phyloP scores from a whole-genome alignment of 768 basidiomycete genomes.

The Xerocomellus chrysenteron region DNA sequence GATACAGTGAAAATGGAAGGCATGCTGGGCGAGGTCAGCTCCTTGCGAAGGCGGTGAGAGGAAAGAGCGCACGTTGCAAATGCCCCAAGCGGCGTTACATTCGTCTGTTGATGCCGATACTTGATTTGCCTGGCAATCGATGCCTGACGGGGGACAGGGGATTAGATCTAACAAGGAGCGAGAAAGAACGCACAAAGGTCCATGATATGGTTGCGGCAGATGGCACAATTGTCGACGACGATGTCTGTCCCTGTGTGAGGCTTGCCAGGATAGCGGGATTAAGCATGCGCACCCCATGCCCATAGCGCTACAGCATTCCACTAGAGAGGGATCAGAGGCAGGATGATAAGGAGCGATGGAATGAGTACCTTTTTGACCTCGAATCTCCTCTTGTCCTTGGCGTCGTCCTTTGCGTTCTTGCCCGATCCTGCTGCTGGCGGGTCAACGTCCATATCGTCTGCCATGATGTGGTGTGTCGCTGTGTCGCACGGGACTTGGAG shows the following conservation, averaged over 20 bases:
- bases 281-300: constrained; percentile 82
- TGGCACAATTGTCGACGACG: constrained; percentile 98
- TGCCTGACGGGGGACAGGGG: constrained; percentile 55
- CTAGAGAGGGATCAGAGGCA: constrained; percentile 39
- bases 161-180: neutral
- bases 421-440: constrained; percentile 34
- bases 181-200: constrained; percentile 77
- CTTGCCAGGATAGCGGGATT: neutral
- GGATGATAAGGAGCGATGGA: neutral
- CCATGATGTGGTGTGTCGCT: constrained; percentile 37
- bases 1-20: constrained; percentile 99
- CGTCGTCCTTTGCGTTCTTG: constrained; percentile 52
- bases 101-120: constrained; percentile 95
- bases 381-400: constrained; percentile 80
- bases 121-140: constrained; percentile 99
- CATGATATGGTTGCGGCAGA: constrained; percentile 99
- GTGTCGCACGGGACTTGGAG: neutral
- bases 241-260: constrained; percentile 61
- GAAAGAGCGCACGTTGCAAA: constrained; percentile 74
- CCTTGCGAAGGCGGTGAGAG: neutral
- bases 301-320: constrained; percentile 99
- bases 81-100: constrained; percentile 98
- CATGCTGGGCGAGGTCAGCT: constrained; percentile 59
- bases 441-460: constrained; percentile 75
- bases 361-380: constrained; percentile 94